Conservation (phyloP, 306 rosid species). For the Ammopiptanthus mongolicus region DNA sequence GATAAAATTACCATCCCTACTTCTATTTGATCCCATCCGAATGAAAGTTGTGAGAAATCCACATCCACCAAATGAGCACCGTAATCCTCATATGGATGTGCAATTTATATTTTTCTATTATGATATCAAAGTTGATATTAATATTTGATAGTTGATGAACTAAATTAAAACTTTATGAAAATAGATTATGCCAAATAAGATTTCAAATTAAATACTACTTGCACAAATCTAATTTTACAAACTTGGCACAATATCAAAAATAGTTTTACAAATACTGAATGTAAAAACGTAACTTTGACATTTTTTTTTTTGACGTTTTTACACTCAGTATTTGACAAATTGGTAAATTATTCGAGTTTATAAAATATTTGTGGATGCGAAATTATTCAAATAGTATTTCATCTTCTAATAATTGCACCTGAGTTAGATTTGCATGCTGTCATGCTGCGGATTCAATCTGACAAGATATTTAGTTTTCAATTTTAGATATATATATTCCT, state of each 20-base stretch:
- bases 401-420: not conserved
- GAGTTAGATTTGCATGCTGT: not conserved
- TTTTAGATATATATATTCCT: not conserved
- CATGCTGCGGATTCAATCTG: not conserved
- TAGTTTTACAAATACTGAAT: not conserved
- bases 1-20: too few relatives aligned
- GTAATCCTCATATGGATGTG: not conserved
- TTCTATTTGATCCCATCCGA: not conserved
- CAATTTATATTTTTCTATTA: not conserved
- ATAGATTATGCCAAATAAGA: not conserved
- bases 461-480: not conserved
- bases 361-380: not conserved
- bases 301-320: too few relatives aligned
- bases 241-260: not conserved
- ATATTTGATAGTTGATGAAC: not conserved
- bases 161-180: not conserved
- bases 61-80: not conserved
- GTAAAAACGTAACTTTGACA: not conserved
- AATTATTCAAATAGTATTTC: not conserved
- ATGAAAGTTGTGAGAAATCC: not conserved
- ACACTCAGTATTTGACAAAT: too few relatives aligned
- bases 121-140: not conserved
- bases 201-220: not conserved
- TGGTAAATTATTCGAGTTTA: not conserved
- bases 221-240: not conserved